Base-by-base conservation (phyloP, 805 yeast genomes). In the Saccharomycopsis babjevae region DNA sequence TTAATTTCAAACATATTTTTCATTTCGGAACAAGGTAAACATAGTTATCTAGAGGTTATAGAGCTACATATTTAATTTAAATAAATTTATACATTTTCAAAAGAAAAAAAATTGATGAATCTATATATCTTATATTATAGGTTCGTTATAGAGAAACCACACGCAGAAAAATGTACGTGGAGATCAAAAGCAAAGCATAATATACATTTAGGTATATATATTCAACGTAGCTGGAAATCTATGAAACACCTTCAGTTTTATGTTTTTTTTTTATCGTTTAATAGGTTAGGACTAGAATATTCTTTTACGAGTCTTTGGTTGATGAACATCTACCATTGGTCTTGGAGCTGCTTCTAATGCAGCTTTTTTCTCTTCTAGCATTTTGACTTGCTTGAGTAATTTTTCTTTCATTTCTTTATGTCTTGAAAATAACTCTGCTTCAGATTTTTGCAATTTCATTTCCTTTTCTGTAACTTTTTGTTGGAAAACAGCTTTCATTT, bases 381-480 rank as follows among this genome's bases (percentile, higher is more conserved):
- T 83, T 71, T 86, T 87, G 66, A 93, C 83, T 75, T 93, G 97
- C 73, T 88, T 88, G 66, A 87, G 79, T 72, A 94, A 81, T 75
- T 89, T 90, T 71, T 93, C 97, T 76, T 93, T 93, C 93, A 93
- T 92, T 74, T 94, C 98, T 75, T 90, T 89, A 75, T 94, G 99
- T 74, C 96, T 86, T 50, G 94, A 83, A 73, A 93, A 93, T 71
- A 94, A 82, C 74, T 94, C 99, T 61, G 96, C 94, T 77, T 94
- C 99, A 56, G 97, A 89, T 76, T 89, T 89, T 77, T 92, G 97
- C 71, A 94, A 82, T 77, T 93, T 93, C 81, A 91, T 89, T 75
- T 94, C 99, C 84, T 94, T 96, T 76, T 92, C 97, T 62, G 87
- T 78, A 38, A 94, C 99, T 78, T 94, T 94, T 71, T 89, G 94